Base-by-base conservation (phyloP, 2,329 filamentous ascomycete genomes). In the Ophiobolus disseminans region DNA sequence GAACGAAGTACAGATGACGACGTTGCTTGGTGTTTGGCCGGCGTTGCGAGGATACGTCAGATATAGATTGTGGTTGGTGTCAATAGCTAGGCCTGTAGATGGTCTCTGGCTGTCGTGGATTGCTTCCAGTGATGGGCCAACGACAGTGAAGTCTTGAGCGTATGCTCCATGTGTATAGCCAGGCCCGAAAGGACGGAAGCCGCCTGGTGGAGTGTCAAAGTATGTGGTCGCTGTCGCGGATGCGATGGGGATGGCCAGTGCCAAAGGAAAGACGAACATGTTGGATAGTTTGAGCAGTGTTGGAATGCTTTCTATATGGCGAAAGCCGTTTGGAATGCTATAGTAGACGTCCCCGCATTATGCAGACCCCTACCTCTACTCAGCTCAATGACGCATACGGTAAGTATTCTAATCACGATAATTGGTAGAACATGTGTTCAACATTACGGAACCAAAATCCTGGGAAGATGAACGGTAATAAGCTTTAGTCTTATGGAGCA, bases 11-110 rank as follows among this genome's bases (percentile, higher is more conserved):
- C 70, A 73, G 16, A 72, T 66, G 31, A 72, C 72, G 7, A 76
- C 69, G 42, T 75, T 75, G 58, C 64, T 68, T 3, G 69, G 66
- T 3, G 69, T 72, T 17, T 65, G 63, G 14, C 69, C 71, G 6
- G 49, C 57, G 55, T 76, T 76, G 22, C 74, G 72, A 16, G 75
- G 73, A 45, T 76, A 77, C 3, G 75, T 75, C 10, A 77, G 63
- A 55, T 77, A 77, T 20, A 77, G 50, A 37, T 70, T 74, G 23
- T 69, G 65, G 13, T 58, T 52, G 2, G 48, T 56, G 48, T 77
- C 74, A 7, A 77, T 61, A 5, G 74, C 74, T 10, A 76, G 58
- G 11, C 75, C 74, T 4, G 75, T 76, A 1, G 73, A 70, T 11
- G 73, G 63, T 13, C 57, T 54, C 30, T 64, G 57, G 28, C 68